phyloP scores from a whole-genome alignment of 192 early-diverging fungal genomes.

The Piromyces finnis region DNA sequence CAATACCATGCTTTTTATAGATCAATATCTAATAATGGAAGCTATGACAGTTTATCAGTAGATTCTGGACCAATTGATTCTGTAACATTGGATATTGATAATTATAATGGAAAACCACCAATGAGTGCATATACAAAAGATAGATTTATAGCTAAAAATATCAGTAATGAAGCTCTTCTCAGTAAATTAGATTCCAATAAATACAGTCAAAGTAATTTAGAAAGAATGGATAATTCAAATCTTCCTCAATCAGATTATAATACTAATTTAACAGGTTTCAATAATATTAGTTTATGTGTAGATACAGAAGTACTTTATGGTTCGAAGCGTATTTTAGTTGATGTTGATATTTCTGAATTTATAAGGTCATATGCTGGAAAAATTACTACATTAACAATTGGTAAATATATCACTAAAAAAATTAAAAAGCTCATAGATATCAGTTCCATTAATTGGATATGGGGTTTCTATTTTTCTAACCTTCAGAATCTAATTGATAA shows the following conservation, averaged over 20 bases:
- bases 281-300: not conserved
- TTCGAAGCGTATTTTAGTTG: not conserved
- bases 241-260: not conserved
- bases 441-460: not conserved
- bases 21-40: not conserved
- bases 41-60: not conserved
- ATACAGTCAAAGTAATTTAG: not conserved
- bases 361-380: not conserved
- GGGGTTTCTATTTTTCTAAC: not conserved
- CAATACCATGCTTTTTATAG: not conserved
- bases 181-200: not conserved
- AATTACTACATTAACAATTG: not conserved
- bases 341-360: not conserved
- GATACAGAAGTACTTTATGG: not conserved
- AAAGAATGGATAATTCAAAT: not conserved
- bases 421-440: not conserved
- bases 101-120: not conserved
- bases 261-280: not conserved
- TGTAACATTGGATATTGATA: not conserved
- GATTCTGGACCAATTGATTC: not conserved
- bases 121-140: not conserved
- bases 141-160: not conserved
- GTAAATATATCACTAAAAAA: not conserved
- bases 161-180: not conserved
- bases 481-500: not conserved